Conservation (phyloP, 2,329 filamentous ascomycete genomes). For the Xylariaceae sp. region DNA sequence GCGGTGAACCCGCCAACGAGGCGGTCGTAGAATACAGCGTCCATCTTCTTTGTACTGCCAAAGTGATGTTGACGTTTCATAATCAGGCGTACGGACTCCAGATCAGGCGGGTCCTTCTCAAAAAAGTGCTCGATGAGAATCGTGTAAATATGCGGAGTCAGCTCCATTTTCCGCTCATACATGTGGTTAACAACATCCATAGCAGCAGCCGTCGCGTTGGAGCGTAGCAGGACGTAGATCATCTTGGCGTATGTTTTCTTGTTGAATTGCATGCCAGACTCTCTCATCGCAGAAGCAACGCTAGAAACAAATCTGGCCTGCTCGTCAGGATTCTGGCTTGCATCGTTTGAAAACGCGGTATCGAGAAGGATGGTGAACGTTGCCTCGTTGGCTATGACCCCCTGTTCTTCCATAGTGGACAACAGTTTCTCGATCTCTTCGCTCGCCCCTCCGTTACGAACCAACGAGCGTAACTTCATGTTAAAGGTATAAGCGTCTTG, state of each 20-base stretch:
- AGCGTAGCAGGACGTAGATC: conserved; percentile 57
- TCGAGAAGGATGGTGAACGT: conserved; percentile 72
- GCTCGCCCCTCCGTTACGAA: conserved; percentile 42
- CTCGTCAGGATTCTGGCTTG: conserved; percentile 36
- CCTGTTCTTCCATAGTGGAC: conserved; percentile 51
- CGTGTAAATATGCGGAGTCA: conserved; percentile 65
- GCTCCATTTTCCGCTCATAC: conserved; percentile 44
- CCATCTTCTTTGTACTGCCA: conserved; percentile 33
- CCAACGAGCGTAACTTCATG: conserved; percentile 57
- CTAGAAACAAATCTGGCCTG: conserved; percentile 49
- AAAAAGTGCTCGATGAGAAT: conserved; percentile 67
- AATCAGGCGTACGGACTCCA: conserved; percentile 54
- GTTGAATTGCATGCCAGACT: conserved; percentile 54
- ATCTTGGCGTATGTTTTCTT: conserved; percentile 63
- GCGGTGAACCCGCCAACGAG: conserved; percentile 59
- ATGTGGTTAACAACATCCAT: conserved; percentile 60
- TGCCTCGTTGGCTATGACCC: conserved; percentile 55
- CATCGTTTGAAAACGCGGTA: conserved; percentile 44
- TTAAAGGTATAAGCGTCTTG: conserved; percentile 62
- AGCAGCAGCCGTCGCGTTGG: conserved; percentile 45
- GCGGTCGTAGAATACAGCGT: conserved; percentile 43
- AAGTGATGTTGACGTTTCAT: conserved; percentile 43
- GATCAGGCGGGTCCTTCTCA: conserved; percentile 49
- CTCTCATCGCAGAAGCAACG: conserved; percentile 54
- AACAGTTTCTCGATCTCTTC: conserved; percentile 50